Conservation (phyloP, 176 grass and related monocot genomes). For the Musa schizocarpa region DNA sequence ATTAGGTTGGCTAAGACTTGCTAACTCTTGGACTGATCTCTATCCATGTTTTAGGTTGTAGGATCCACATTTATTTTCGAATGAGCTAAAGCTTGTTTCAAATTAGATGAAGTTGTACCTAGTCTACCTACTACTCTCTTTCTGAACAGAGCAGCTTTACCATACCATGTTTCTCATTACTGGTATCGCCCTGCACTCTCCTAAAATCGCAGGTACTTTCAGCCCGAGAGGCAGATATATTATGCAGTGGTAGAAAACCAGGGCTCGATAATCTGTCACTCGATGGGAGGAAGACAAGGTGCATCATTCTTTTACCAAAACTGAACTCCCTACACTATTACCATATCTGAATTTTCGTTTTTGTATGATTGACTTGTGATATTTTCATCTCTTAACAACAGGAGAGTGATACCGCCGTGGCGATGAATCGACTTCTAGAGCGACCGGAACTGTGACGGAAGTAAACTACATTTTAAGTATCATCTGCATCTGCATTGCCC, state of each 20-base stretch:
- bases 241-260: slow-evolving; percentile 29
- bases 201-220: slow-evolving; percentile 34
- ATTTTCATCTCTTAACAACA: not conserved
- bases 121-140: not conserved
- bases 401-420: slow-evolving; percentile 31
- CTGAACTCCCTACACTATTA: too few species aligned
- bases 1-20: not conserved
- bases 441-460: too few species aligned
- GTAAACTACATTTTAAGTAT: too few species aligned
- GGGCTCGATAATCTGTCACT: slow-evolving; percentile 22
- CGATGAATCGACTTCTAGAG: slow-evolving; percentile 10
- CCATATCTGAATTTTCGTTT: too few species aligned
- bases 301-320: slow-evolving; percentile 17
- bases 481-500: too few species aligned
- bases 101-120: slow-evolving; percentile 18
- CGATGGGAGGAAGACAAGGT: slow-evolving; percentile 62
- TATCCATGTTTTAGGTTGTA: not conserved
- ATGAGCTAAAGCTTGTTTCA: not conserved
- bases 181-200: not conserved
- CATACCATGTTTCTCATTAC: not conserved
- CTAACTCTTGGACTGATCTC: not conserved
- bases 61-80: not conserved
- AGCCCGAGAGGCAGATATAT: slow-evolving; percentile 21
- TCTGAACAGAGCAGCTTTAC: not conserved
- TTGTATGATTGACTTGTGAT: too few species aligned